Evolutionary conservation across 73 alveolate genomes (phyloP).

Genomic region (Stentor roeselii): DNA sequence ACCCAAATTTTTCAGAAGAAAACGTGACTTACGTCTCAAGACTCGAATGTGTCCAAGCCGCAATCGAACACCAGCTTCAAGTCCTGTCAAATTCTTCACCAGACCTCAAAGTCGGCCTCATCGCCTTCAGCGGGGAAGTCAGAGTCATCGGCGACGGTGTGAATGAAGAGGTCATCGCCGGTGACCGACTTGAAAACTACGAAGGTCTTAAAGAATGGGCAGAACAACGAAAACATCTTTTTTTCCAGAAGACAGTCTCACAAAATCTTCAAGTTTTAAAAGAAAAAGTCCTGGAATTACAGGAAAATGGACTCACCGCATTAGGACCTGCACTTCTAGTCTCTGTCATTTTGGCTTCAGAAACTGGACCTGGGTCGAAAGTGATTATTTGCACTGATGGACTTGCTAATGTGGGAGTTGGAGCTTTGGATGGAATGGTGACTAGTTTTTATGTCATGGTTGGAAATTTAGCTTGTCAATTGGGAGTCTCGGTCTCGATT

Average conservation of each 20-base stretch:
- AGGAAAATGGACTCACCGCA: slow-evolving; percentile 92
- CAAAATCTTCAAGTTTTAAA: slow-evolving; percentile 51
- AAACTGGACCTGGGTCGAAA: slow-evolving; percentile 79
- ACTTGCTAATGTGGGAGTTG: slow-evolving; percentile 91
- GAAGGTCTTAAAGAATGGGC: slow-evolving; percentile 48
- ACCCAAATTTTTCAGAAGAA: slow-evolving; percentile 40
- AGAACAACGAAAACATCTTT: slow-evolving; percentile 36
- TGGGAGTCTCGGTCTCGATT: slow-evolving; percentile 69
- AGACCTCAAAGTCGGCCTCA: slow-evolving; percentile 82
- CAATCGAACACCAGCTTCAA: slow-evolving; percentile 71
- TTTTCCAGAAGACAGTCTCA: slow-evolving; percentile 53
- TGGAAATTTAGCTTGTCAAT: slow-evolving; percentile 70
- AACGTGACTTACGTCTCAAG: slow-evolving; percentile 82
- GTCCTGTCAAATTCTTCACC: slow-evolving; percentile 67
- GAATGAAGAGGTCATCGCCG: slow-evolving; percentile 57
- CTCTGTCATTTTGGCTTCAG: slow-evolving; percentile 64
- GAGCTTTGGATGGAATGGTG: slow-evolving; percentile 51
- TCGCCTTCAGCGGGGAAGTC: slow-evolving; percentile 85
- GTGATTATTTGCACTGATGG: slow-evolving; percentile 96
- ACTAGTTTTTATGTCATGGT: slow-evolving; percentile 73
- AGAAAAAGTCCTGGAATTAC: slow-evolving; percentile 46
- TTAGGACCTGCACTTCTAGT: slow-evolving; percentile 88
- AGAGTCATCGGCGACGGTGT: slow-evolving; percentile 88
- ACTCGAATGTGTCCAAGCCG: slow-evolving; percentile 87
- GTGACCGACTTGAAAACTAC: slow-evolving; percentile 65